Evolutionary conservation across 2,329 filamentous ascomycete genomes (phyloP).

Genomic region (Sporothrix euskadiensis): DNA sequence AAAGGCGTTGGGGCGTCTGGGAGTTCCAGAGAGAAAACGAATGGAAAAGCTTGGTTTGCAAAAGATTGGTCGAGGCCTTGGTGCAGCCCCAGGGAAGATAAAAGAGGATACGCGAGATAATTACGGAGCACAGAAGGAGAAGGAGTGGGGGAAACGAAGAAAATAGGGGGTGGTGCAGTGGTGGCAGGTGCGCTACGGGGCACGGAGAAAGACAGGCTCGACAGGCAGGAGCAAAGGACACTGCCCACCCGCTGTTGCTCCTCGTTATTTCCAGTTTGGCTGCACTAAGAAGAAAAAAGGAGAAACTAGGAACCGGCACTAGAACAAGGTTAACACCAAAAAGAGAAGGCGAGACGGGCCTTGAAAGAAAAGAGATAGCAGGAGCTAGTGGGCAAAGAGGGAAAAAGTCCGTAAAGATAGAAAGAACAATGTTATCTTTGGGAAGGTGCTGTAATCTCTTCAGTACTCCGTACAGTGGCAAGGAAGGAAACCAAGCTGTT

Average conservation of each 20-base stretch:
- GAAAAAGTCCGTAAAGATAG: not conserved
- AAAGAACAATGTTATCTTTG: not conserved
- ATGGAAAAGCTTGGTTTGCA: slow-evolving; percentile 26
- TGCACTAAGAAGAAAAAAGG: slow-evolving; percentile 6
- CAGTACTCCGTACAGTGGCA: not conserved
- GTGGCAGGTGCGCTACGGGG: slow-evolving; percentile 9
- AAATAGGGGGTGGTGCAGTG: slow-evolving; percentile 17
- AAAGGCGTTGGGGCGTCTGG: not conserved
- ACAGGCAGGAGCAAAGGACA: not conserved
- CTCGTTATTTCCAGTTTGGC: slow-evolving; percentile 1
- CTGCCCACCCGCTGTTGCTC: not conserved
- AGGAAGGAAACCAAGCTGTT: not conserved
- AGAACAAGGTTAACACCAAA: slow-evolving; percentile 9
- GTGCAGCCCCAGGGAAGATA: not conserved
- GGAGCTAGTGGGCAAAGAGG: not conserved
- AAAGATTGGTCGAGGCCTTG: slow-evolving; percentile 27
- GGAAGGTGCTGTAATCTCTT: not conserved
- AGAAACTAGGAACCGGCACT: slow-evolving; percentile 9
- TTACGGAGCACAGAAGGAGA: slow-evolving; percentile 16
- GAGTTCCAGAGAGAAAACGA: not conserved
- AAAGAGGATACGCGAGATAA: slow-evolving; percentile 4
- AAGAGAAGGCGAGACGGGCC: not conserved
- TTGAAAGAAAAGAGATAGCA: not conserved
- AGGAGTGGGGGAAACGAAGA: slow-evolving; percentile 3
- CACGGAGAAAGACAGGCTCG: not conserved